These are phyloP conservation scores for Rubia yunnanensis DNA, from an alignment of 257 asterid genomes.

Conservation along the genomic window DNA sequence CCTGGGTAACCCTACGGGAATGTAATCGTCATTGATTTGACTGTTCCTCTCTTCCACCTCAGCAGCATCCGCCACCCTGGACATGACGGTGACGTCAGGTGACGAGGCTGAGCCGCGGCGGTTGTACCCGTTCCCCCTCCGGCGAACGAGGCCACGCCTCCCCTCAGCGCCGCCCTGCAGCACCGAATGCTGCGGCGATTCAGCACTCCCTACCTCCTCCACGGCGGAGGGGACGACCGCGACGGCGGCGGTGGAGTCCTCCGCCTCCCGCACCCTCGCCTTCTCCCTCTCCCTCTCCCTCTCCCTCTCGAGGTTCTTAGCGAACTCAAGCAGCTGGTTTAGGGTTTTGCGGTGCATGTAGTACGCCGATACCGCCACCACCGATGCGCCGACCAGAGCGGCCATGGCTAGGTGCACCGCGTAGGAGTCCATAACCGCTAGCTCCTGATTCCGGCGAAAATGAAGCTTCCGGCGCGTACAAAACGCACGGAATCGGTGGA, in stretches of 20 bases:
- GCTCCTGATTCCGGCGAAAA: not conserved
- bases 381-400: constrained; percentile 84
- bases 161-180: constrained; percentile 25
- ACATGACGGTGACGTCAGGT: constrained; percentile 51
- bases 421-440: constrained; percentile 48
- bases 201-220: constrained; percentile 25
- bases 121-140: constrained; percentile 41
- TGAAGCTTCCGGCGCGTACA: not conserved
- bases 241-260: not conserved
- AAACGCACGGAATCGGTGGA: not conserved
- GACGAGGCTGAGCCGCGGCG: constrained; percentile 52
- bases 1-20: constrained; percentile 68
- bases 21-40: constrained; percentile 43
- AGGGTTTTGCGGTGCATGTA: constrained; percentile 89
- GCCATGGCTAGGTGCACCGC: constrained; percentile 87
- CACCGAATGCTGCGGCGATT: constrained; percentile 38
- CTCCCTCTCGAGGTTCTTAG: constrained; percentile 65
- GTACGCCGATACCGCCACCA: constrained; percentile 84
- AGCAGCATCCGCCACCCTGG: constrained; percentile 27
- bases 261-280: constrained; percentile 24
- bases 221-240: constrained; percentile 15
- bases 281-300: constrained; percentile 23
- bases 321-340: constrained; percentile 69
- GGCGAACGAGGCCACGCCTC: constrained; percentile 32
- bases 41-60: constrained; percentile 49